These are phyloP conservation scores for Gossypium sturtianum DNA, from an alignment of 345 rosid species.

Conservation along the genomic window DNA sequence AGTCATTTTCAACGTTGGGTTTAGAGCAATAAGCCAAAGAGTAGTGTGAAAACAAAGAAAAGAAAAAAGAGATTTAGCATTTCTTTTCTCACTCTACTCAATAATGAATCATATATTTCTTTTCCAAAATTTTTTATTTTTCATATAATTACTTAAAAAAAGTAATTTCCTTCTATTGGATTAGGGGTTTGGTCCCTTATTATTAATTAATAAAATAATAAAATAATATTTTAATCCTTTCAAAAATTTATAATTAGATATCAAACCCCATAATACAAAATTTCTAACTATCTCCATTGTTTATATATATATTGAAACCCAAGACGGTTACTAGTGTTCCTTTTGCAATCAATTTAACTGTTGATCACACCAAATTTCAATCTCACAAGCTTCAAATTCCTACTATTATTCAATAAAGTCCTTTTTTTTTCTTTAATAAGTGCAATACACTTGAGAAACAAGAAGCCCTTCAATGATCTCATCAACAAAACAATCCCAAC, in stretches of 20 bases:
- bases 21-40: slow-evolving; percentile 3
- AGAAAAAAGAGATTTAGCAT: too few relatives aligned
- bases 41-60: slow-evolving; percentile 7
- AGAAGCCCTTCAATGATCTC: background rate
- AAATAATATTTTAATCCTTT: too few relatives aligned
- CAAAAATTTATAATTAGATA: too few relatives aligned
- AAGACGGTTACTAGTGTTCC: background rate
- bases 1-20: background rate
- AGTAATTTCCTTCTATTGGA: too few relatives aligned
- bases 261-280: too few relatives aligned
- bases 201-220: too few relatives aligned
- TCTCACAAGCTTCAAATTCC: background rate
- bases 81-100: slow-evolving; percentile 1
- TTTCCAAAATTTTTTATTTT: background rate
- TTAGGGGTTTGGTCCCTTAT: too few relatives aligned
- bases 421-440: background rate
- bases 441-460: background rate
- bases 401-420: background rate
- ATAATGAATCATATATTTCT: background rate
- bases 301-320: background rate
- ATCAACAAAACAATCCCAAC: background rate
- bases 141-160: background rate
- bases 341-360: background rate
- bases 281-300: too few relatives aligned
- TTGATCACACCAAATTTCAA: background rate